Conservation (phyloP, 805 yeast species). For the Candida chilensis region DNA sequence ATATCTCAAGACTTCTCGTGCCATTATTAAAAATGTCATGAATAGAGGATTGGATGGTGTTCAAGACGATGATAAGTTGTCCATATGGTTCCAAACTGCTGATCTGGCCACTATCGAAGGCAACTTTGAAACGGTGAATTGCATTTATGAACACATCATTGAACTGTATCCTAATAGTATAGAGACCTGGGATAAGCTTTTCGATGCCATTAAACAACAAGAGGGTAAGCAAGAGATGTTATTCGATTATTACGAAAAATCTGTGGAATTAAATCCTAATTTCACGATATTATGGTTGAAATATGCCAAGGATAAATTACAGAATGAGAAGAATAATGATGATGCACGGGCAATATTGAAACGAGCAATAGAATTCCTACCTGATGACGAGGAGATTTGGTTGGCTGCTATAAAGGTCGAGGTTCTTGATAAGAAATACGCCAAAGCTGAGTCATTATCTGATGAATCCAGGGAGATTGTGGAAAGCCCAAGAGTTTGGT, state of each 20-base stretch:
- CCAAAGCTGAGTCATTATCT: conserved; percentile 24
- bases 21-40: conserved; percentile 38
- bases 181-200: conserved; percentile 39
- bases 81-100: conserved; percentile 18
- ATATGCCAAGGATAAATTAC: conserved; percentile 69
- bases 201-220: conserved; percentile 16
- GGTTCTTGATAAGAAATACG: conserved; percentile 23
- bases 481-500: conserved; percentile 45
- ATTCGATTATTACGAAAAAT: conserved; percentile 40
- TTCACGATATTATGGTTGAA: conserved; percentile 47
- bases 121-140: conserved; percentile 27
- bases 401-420: conserved; percentile 67
- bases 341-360: conserved; percentile 47
- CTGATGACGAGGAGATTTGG: conserved; percentile 51
- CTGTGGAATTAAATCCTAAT: conserved; percentile 40
- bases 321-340: conserved; percentile 29
- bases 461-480: conserved; percentile 24
- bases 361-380: conserved; percentile 32
- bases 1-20: conserved; percentile 36
- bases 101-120: conserved; percentile 11
- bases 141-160: conserved; percentile 37
- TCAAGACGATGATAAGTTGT: conserved; percentile 8
- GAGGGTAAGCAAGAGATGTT: no score
- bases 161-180: conserved; percentile 35
- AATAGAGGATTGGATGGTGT: conserved; percentile 11